Conservation (phyloP, 2,329 filamentous ascomycete genomes). For the Penicillium sp. region DNA sequence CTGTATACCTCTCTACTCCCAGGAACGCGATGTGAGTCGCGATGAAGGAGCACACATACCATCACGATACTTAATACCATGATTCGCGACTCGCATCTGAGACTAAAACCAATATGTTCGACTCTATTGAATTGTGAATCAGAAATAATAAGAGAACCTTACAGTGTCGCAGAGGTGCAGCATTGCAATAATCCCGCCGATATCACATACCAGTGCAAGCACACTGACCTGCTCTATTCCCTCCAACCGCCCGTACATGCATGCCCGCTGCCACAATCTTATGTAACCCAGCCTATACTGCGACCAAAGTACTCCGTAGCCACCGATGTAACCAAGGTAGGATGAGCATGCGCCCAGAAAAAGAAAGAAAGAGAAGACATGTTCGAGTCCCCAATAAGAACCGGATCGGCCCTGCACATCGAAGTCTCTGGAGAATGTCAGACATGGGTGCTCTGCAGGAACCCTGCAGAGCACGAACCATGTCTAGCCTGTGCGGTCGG, state of each 20-base stretch:
- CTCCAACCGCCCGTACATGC: background rate
- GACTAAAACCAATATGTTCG: background rate
- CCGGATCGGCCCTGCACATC: constrained; percentile 5
- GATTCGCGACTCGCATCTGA: background rate
- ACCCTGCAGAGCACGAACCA: constrained; percentile 5
- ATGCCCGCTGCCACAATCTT: background rate
- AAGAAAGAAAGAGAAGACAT: background rate
- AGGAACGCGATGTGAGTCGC: constrained; percentile 7
- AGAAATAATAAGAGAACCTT: constrained; percentile 1
- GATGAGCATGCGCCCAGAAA: background rate
- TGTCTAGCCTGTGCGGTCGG: background rate
- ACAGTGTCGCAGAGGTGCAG: constrained; percentile 5
- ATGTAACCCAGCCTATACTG: constrained; percentile 1
- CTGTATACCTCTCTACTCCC: background rate
- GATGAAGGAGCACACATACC: constrained; percentile 1
- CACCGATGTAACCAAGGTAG: background rate
- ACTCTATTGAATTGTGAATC: background rate
- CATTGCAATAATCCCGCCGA: constrained; percentile 5
- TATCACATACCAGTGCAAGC: constrained; percentile 9
- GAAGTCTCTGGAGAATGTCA: constrained; percentile 8
- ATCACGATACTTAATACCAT: background rate
- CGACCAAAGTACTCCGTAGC: background rate
- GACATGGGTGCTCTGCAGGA: constrained; percentile 7
- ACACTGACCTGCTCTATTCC: background rate
- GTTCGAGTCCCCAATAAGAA: background rate